A percentile compares a stretch with the other conserved stretches of the same genome.
These are phyloP conservation scores for Diaporthe citriasiana DNA, from an alignment of 2,329 filamentous ascomycete genomes.

Conservation along the genomic window DNA sequence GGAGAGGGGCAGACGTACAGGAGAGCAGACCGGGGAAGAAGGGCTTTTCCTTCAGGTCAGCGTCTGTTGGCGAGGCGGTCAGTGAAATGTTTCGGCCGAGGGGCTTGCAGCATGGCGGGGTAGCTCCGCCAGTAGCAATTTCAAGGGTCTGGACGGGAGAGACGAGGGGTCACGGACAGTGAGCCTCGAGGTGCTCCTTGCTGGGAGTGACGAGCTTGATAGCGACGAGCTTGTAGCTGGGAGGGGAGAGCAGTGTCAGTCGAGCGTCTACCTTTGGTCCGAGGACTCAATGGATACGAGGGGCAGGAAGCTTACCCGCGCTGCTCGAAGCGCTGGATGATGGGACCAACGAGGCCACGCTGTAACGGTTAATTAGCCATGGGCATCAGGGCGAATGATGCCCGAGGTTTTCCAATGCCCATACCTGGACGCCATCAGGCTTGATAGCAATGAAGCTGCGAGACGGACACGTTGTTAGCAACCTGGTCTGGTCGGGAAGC, in stretches of 20 bases:
- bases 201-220: slow-evolving; percentile 93
- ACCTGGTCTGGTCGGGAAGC: neutral
- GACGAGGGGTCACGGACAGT: slow-evolving; percentile 72
- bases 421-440: slow-evolving; percentile 99
- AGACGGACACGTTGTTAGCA: slow-evolving; percentile 42
- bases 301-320: slow-evolving; percentile 75
- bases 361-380: slow-evolving; percentile 58
- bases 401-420: slow-evolving; percentile 44
- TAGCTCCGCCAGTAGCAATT: slow-evolving; percentile 34
- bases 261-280: neutral
- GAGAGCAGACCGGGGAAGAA: slow-evolving; percentile 96
- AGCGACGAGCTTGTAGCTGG: slow-evolving; percentile 96
- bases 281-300: slow-evolving; percentile 1
- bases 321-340: slow-evolving; percentile 98
- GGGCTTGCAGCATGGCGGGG: slow-evolving; percentile 37
- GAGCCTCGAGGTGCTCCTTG: slow-evolving; percentile 97
- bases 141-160: slow-evolving; percentile 12
- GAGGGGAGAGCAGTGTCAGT: slow-evolving; percentile 39
- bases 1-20: slow-evolving; percentile 71
- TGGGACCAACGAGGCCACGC: slow-evolving; percentile 98
- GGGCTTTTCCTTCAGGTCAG: slow-evolving; percentile 91
- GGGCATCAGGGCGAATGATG: slow-evolving; percentile 11
- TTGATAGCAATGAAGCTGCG: slow-evolving; percentile 99
- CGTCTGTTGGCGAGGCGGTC: slow-evolving; percentile 67
- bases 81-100: slow-evolving; percentile 45